Conservation (phyloP, 192 early-diverging fungal species). For the Linnemannia exigua region DNA sequence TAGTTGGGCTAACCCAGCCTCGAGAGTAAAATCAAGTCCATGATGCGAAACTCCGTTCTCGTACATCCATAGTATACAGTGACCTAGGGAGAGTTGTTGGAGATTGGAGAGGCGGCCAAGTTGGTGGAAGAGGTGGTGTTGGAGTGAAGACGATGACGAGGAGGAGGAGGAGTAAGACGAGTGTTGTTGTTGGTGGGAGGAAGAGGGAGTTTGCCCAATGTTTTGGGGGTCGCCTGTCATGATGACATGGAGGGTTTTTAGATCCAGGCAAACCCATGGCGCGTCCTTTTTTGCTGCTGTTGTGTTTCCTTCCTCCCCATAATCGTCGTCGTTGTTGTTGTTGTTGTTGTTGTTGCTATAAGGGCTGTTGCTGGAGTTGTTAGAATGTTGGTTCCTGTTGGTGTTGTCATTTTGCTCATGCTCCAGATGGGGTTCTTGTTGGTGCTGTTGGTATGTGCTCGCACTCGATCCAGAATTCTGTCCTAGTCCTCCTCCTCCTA, state of each 20-base stretch:
- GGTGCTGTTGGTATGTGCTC: neutral
- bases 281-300: neutral
- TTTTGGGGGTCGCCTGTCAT: neutral
- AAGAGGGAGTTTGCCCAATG: neutral
- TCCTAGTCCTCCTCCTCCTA: neutral
- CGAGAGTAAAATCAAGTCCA: slow-evolving; percentile 19
- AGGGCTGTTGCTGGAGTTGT: no score
- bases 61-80: slow-evolving; percentile 7
- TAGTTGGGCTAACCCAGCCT: slow-evolving; percentile 2
- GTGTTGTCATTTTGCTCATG: no score
- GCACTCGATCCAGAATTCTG: neutral
- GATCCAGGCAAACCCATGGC: slow-evolving; percentile 23
- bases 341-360: neutral
- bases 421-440: neutral
- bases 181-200: no score
- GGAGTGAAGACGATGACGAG: neutral
- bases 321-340: neutral
- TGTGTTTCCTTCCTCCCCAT: neutral
- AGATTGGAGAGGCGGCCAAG: slow-evolving; percentile 5
- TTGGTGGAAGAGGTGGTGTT: slow-evolving; percentile 15
- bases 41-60: slow-evolving; percentile 1
- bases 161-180: no score
- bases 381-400: no score
- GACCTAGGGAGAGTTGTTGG: neutral
- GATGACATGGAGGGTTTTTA: slow-evolving; percentile 13